Percentiles rank a stretch among this genome's conserved stretches.
Conservation (phyloP, 306 rosid genomes). For the Fagus crenata region DNA sequence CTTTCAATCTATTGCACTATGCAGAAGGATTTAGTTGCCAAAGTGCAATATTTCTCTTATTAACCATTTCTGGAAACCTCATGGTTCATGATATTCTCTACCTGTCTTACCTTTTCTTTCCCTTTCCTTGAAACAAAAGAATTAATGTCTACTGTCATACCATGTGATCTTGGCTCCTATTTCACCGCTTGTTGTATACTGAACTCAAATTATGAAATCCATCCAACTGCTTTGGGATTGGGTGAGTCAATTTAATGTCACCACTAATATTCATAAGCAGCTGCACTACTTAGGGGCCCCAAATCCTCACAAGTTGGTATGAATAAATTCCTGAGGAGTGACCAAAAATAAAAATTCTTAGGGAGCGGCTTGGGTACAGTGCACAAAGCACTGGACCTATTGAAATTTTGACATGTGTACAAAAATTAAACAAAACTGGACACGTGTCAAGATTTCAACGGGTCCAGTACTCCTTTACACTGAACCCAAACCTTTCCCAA, state of each 20-base stretch:
- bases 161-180: not conserved
- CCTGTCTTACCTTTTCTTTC: not conserved
- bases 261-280: not conserved
- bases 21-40: not conserved
- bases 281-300: not conserved
- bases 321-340: no score
- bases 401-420: no score
- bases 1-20: not conserved
- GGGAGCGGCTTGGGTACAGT: no score
- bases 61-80: not conserved
- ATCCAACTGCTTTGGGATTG: conserved; percentile 1
- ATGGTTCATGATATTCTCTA: not conserved
- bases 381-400: no score
- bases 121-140: not conserved
- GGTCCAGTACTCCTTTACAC: no score
- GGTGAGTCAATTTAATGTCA: conserved; percentile 16
- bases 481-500: no score
- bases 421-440: no score
- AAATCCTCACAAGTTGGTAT: not conserved
- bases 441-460: no score
- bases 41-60: not conserved
- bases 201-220: not conserved
- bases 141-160: not conserved
- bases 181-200: not conserved
- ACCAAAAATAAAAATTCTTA: no score